These are phyloP conservation scores for Saksenaea oblongispora DNA, from an alignment of 371 early-diverging fungal species.

Conservation along the genomic window DNA sequence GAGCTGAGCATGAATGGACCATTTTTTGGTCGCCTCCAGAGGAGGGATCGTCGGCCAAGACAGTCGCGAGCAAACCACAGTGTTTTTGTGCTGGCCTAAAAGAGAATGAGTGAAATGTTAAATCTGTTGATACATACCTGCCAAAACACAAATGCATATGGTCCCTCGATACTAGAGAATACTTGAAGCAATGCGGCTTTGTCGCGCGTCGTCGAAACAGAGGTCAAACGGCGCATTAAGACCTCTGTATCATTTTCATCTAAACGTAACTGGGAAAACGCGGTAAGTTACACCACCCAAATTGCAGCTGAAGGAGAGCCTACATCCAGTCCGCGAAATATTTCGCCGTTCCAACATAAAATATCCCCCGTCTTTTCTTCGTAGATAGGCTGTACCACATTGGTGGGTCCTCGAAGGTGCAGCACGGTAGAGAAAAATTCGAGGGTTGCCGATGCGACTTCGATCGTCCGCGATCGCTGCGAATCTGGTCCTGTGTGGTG, in stretches of 20 bases:
- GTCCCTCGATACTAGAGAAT: constrained; percentile 69
- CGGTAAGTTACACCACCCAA: neutral
- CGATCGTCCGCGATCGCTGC: constrained; percentile 24
- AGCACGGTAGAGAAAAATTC: constrained; percentile 73
- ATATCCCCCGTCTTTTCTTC: constrained; percentile 47
- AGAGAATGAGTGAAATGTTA: neutral
- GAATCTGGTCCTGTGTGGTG: constrained; percentile 47
- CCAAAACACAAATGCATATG: constrained; percentile 75
- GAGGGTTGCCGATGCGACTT: constrained; percentile 13
- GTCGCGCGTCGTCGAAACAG: neutral
- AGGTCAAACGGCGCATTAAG: constrained; percentile 47
- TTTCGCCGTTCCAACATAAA: constrained; percentile 84
- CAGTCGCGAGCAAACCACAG: constrained; percentile 86
- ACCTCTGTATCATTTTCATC: constrained; percentile 59
- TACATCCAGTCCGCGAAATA: constrained; percentile 73
- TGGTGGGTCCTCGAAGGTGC: constrained; percentile 72
- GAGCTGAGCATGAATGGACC: constrained; percentile 57
- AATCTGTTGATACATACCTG: constrained; percentile 34
- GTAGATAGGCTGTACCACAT: constrained; percentile 71
- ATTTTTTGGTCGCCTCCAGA: constrained; percentile 50
- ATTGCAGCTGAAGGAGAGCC: neutral
- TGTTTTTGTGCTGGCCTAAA: constrained; percentile 34
- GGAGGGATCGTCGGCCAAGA: constrained; percentile 81
- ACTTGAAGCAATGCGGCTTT: constrained; percentile 33
- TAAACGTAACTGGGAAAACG: constrained; percentile 20